A percentile compares a stretch with the other conserved stretches of the same genome.
Conservation (phyloP, 2,329 filamentous ascomycete genomes). For the Cercospora sesami region DNA sequence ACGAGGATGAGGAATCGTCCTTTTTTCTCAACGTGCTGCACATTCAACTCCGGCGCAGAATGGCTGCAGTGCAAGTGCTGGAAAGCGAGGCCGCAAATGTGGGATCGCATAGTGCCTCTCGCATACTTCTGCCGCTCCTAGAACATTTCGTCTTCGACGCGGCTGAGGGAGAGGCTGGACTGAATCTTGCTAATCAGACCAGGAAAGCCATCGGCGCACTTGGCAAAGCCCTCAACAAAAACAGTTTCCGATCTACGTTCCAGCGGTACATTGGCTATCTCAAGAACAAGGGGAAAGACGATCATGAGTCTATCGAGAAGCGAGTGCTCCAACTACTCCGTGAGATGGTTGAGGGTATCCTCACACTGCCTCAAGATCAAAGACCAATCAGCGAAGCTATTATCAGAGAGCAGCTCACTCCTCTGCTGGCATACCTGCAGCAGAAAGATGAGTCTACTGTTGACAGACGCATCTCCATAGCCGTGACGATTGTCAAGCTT, state of each 20-base stretch:
- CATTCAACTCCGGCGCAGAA: slow-evolving; percentile 80
- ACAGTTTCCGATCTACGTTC: slow-evolving; percentile 81
- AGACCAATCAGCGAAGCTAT: slow-evolving; percentile 45
- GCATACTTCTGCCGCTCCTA: slow-evolving; percentile 85
- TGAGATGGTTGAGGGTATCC: slow-evolving; percentile 75
- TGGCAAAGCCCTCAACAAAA: slow-evolving; percentile 79
- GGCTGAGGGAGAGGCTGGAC: slow-evolving; percentile 71
- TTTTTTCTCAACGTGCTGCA: slow-evolving; percentile 94
- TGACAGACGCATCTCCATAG: slow-evolving; percentile 86
- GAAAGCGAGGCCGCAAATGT: slow-evolving; percentile 68
- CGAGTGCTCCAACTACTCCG: slow-evolving; percentile 79
- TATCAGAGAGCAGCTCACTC: slow-evolving; percentile 71
- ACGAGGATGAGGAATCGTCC: slow-evolving; percentile 73
- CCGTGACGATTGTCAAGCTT: slow-evolving; percentile 84
- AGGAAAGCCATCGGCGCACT: slow-evolving; percentile 76
- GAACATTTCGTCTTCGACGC: slow-evolving; percentile 93
- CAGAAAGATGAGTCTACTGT: slow-evolving; percentile 94
- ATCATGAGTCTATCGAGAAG: slow-evolving; percentile 62
- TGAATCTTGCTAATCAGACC: slow-evolving; percentile 83
- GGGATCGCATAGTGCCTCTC: slow-evolving; percentile 73
- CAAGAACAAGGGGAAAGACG: slow-evolving; percentile 68
- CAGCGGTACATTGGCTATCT: slow-evolving; percentile 82
- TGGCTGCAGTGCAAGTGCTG: slow-evolving; percentile 78
- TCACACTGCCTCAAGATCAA: slow-evolving; percentile 33
- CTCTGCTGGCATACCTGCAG: slow-evolving; percentile 80